Evolutionary conservation across 768 basidiomycete genomes (phyloP), one percentile per base, ranked within the genome.

Genomic region (Trametes cubensis): DNA sequence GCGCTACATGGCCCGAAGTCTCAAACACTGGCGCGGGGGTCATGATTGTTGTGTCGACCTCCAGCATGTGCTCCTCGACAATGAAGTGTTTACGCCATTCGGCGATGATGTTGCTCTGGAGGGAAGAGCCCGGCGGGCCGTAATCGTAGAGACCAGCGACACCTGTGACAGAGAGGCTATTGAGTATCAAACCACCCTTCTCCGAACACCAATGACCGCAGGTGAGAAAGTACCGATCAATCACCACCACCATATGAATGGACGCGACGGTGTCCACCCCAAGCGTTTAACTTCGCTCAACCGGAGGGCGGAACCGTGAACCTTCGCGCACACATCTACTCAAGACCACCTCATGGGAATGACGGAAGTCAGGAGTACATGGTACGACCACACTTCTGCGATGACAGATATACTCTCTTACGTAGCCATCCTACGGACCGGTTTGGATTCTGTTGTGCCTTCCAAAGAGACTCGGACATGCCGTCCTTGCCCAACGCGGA

Each of bases 51-150:
- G 95, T 98, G 71, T 98, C 96, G 66, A 98, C 86, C 76, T 98
- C 96, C 68, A 96, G 87, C 97, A 98, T 99, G 77, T 92, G 85
- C 70, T 99, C 96, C 70, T 98, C 93, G 71, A 98, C 83, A 80
- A 99, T 98, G 72, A 98, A 98, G 78, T 98, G 97, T 73, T 90
- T 90, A 57, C 96, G 84, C 97, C 96, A 98, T 82, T 92, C 92
- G 0, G 90, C 80, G 72, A 98, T 89, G 77, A 99, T 93, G 81
- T 98, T 98, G 62, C 96, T 93, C 71, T 98, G 95, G 38, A 98
- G 83, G 2, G 94, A 85, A 1, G 97, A 95, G 62, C 97, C 96
- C 0, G 96, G 93, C 55, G 95, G 96, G 45, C 96, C 95, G 71
- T 97, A 98, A 77, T 98, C 97, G 78, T 98, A 99, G 45, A 99